Base-by-base conservation (phyloP, 2,329 filamentous ascomycete species). In the Elsinoe necatrix region DNA sequence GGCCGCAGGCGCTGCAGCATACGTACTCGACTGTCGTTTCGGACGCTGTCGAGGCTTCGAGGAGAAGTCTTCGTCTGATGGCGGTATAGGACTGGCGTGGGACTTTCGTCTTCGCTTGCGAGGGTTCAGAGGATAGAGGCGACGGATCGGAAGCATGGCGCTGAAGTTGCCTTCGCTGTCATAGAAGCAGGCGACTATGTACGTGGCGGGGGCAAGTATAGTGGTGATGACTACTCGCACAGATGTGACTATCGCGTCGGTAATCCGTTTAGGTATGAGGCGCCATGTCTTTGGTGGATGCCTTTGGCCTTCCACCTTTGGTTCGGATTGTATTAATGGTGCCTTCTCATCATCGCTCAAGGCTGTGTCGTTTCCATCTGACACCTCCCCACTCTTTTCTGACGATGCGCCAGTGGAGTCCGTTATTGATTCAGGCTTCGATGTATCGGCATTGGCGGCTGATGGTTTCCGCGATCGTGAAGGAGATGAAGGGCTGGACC, bases 181-280 rank as follows among this genome's bases (percentile, higher is more conserved):
- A 73, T 87, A 92, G 64, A 97, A 86, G 67, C 81, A 90, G 62
- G 87, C 85, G 59, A 91, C 82, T 57, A 95, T 72, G 71, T 92
- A 96, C 51, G 90, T 80, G 16, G 85, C 87, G 1, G 92, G 92
- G 20, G 86, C 84, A 23, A 86, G 81, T 59, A 97, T 73, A 12
- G 88, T 87, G 51, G 86, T 85, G 56, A 95, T 72, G 47, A 96
- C 77, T 74, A 88, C 87, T 63, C 84, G 83, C 63, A 95, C 77
- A 4, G 88, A 87, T 63, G 86, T 83, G 59, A 92, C 79, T 57
- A 96, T 75, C 58, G 83, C 82, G 58, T 81, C 80, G 41, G 84
- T 84, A 59, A 96, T 78, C 64, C 83, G 82, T 69, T 84, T 80
- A 16, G 87, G 84, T 60, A 89, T 73, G 11, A 56, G 25, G 31